A percentile compares a stretch with the other conserved stretches of the same genome.
These are phyloP conservation scores for Blastomyces gilchristii DNA, from an alignment of 2,329 filamentous ascomycete species.

Conservation along the genomic window DNA sequence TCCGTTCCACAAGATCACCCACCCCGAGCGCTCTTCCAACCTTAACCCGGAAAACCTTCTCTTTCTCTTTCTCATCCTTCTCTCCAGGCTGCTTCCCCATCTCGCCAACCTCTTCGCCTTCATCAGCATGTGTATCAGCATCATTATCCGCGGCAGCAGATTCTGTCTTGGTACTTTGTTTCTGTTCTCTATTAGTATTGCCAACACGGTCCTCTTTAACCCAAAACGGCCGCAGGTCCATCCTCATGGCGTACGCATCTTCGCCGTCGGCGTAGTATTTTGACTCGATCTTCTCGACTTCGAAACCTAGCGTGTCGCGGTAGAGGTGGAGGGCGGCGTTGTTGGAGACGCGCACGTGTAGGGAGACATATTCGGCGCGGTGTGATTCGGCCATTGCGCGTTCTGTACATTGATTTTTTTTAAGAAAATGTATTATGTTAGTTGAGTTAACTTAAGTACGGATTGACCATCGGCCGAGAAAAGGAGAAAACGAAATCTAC, in stretches of 20 bases:
- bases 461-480: constrained; percentile 2
- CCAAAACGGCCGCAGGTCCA: constrained; percentile 55
- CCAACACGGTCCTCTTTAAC: constrained; percentile 38
- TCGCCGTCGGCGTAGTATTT: constrained; percentile 82
- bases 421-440: constrained; percentile 3
- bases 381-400: constrained; percentile 96
- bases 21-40: constrained; percentile 73
- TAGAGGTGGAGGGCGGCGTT: constrained; percentile 83
- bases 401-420: constrained; percentile 42
- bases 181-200: constrained; percentile 34
- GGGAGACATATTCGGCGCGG: constrained; percentile 79
- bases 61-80: constrained; percentile 37
- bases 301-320: constrained; percentile 82
- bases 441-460: not conserved
- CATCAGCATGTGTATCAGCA: constrained; percentile 9
- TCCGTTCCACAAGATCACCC: constrained; percentile 46
- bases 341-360: constrained; percentile 94
- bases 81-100: constrained; percentile 43
- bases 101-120: constrained; percentile 61
- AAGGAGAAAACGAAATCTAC: constrained; percentile 30
- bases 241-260: constrained; percentile 88
- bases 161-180: constrained; percentile 23
- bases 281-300: constrained; percentile 57
- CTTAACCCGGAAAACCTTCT: constrained; percentile 72
- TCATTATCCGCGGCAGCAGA: constrained; percentile 25